phyloP scores from a whole-genome alignment of 2,329 filamentous ascomycete species.

The Chaetomiaceae sp. region DNA sequence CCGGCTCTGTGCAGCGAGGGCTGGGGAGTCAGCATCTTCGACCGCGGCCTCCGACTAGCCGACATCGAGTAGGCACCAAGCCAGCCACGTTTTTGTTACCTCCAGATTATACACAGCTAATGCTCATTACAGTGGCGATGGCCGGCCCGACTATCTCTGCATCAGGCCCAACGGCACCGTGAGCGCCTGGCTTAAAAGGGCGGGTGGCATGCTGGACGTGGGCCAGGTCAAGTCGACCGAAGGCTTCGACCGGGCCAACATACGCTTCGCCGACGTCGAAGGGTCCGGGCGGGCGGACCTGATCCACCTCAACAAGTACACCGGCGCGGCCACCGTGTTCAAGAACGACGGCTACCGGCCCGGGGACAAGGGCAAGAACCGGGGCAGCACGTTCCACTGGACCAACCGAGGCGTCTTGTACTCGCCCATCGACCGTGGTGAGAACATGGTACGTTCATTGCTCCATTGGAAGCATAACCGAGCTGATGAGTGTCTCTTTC shows the following conservation, averaged over 20 bases:
- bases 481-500: no score
- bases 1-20: neutral
- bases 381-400: slow-evolving; percentile 6
- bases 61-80: slow-evolving; percentile 1
- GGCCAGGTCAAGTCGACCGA: slow-evolving; percentile 27
- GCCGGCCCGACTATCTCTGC: slow-evolving; percentile 15
- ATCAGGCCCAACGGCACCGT: slow-evolving; percentile 12
- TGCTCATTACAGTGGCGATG: slow-evolving; percentile 8
- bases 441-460: slow-evolving; percentile 1
- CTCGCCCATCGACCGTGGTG: slow-evolving; percentile 4
- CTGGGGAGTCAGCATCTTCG: neutral
- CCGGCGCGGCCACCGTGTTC: neutral
- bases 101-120: no score
- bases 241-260: slow-evolving; percentile 31
- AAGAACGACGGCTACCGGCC: neutral
- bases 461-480: no score
- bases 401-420: slow-evolving; percentile 8
- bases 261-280: slow-evolving; percentile 35
- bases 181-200: slow-evolving; percentile 13
- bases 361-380: no score
- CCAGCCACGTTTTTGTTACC: no score
- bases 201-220: slow-evolving; percentile 16
- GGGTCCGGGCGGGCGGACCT: slow-evolving; percentile 33
- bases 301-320: slow-evolving; percentile 31
- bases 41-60: slow-evolving; percentile 6